These are phyloP conservation scores for Plectosphaerella plurivora DNA, from an alignment of 2,329 filamentous ascomycete genomes.

Conservation along the genomic window DNA sequence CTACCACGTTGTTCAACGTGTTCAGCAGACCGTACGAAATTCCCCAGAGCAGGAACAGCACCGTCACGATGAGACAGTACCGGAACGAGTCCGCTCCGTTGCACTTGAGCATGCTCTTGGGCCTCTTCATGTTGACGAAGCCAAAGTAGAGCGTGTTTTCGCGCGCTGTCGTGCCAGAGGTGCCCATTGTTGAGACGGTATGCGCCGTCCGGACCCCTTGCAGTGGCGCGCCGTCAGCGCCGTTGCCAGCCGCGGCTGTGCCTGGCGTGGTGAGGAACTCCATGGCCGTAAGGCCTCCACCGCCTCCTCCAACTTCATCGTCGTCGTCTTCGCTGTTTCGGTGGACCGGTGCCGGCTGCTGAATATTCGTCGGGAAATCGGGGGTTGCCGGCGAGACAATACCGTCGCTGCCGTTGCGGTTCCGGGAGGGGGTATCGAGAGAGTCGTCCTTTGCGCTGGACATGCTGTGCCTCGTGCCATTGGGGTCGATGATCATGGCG, in stretches of 20 bases:
- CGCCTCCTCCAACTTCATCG: not conserved
- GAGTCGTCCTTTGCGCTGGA: conserved; percentile 20
- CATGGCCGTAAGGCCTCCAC: conserved; percentile 25
- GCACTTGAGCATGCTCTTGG: conserved; percentile 67
- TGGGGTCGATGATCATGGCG: conserved; percentile 48
- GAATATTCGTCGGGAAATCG: not conserved
- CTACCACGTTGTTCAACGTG: conserved; percentile 70
- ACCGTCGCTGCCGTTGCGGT: conserved; percentile 11
- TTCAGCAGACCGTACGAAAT: conserved; percentile 86
- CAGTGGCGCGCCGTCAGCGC: conserved; percentile 9
- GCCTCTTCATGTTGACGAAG: conserved; percentile 66
- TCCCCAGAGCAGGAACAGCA: conserved; percentile 86
- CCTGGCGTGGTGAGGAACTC: conserved; percentile 43
- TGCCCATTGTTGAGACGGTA: conserved; percentile 17
- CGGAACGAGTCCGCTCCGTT: conserved; percentile 62
- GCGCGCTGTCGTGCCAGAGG: conserved; percentile 28
- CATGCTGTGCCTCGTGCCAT: conserved; percentile 32
- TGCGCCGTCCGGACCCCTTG: conserved; percentile 9
- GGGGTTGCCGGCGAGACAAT: conserved; percentile 6
- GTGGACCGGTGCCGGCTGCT: not conserved
- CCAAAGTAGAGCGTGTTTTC: conserved; percentile 63
- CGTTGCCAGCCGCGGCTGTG: not conserved
- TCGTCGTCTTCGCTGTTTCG: not conserved
- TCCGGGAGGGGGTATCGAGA: conserved; percentile 9
- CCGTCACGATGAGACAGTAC: conserved; percentile 69